Base-by-base conservation (phyloP, 306 rosid species). In the Fragaria ananassa region DNA sequence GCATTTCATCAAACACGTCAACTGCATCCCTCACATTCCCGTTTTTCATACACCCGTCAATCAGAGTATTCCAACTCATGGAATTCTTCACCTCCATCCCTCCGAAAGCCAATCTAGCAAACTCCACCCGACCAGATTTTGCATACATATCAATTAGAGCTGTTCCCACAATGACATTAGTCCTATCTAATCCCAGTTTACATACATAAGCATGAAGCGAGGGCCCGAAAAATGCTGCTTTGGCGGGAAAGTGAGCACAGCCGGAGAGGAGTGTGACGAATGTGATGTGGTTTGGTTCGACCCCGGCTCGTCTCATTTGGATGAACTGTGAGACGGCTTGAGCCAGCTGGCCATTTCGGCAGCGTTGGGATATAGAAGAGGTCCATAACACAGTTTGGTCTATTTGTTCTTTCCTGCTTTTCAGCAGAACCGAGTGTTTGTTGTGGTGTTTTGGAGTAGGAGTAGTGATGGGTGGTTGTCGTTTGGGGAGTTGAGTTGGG, bases 121-220 rank as follows among this genome's bases (percentile, higher is more conserved):
- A 63, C 71, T 62, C 85, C 68, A 84, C 66, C 21, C 65, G 81
- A 1, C 89, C 85, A 10, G 79, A 86, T 80, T 94, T 94, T 1
- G 94, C 90, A 77, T 94, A 94, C 95, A 94, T 87, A 81, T 80
- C 93, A 18, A 89, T 71, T 3, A 94, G 46, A n/a, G 96, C 94
- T 14, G 97, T 91, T 4, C 98, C 97, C 70, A 94, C 90, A 87
- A 69, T 90, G 66, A 91, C 96, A 82, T 94, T 73, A 47, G 73
- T 86, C 10, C 79, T 23, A 65, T 81, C 88, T 71, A 88, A 80
- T 1, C 91, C 93, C 6, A 84, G 60, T 68, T 94, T 94, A 11
- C 83, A 77, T 8, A 86, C 87, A 23, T 80, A 78, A 3, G 88
- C 91, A 72, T 94, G 97, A 14, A 94, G 14, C 4, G 86, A 64